A percentile compares a stretch with the other conserved stretches of the same genome.
Evolutionary conservation across 495 filamentous ascomycete genomes (phyloP).

Genomic region (Aspergillus bertholletiae): DNA sequence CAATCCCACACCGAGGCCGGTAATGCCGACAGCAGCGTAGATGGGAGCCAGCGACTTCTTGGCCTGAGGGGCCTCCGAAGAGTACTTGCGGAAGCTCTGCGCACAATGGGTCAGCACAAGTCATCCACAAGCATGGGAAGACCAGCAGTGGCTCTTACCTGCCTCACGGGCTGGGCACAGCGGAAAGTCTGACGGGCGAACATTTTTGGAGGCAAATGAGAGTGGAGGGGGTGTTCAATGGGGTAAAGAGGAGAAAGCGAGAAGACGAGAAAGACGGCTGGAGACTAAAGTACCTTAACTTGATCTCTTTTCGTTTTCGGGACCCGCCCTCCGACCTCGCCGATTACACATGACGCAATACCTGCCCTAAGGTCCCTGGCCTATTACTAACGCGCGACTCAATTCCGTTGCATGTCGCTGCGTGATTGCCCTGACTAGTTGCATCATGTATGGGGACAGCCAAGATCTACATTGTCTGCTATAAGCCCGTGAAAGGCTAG

Average conservation of each 20-base stretch:
- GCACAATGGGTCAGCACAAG: constrained; percentile 2
- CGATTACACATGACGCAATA: constrained; percentile 21
- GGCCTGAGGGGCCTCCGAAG: constrained; percentile 41
- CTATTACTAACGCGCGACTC: constrained; percentile 13
- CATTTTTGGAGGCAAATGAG: constrained; percentile 32
- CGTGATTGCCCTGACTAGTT: too few species aligned
- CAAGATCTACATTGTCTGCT: too few species aligned
- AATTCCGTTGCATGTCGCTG: not conserved
- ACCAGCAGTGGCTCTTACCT: constrained; percentile 30
- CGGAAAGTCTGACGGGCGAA: constrained; percentile 48
- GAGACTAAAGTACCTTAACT: constrained; percentile 23
- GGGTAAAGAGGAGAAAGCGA: constrained; percentile 8
- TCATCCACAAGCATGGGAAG: not conserved
- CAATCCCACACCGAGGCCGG: constrained; percentile 39
- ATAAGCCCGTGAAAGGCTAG: too few species aligned
- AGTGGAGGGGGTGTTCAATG: constrained; percentile 9
- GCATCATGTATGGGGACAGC: too few species aligned
- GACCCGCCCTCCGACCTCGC: constrained; percentile 8
- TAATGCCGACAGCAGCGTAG: constrained; percentile 37
- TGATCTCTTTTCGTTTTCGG: constrained; percentile 5
- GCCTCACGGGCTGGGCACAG: constrained; percentile 45
- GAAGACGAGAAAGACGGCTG: constrained; percentile 10
- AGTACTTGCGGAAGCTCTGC: constrained; percentile 52
- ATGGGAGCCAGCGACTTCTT: constrained; percentile 39
- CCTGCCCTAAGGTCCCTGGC: constrained; percentile 6